Evolutionary conservation across 2,329 filamentous ascomycete genomes (phyloP).

Genomic region (Pseudocercospora eumusae): DNA sequence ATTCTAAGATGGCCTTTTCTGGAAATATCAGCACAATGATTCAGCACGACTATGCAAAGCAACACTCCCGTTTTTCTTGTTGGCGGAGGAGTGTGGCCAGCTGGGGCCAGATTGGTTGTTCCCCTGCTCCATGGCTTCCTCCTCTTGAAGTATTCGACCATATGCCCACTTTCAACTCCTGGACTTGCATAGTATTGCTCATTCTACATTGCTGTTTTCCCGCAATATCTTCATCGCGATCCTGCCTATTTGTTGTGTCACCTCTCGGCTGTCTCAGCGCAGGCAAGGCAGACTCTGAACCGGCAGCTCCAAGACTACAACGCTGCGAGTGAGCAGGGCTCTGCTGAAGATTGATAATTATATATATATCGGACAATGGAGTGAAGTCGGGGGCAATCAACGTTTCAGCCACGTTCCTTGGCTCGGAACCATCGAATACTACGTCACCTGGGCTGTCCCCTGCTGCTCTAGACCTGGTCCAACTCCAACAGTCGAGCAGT

Average conservation of each 20-base stretch:
- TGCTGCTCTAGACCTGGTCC: background rate
- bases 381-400: background rate
- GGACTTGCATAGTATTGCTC: background rate
- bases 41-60: background rate
- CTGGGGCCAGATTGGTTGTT: background rate
- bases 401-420: slow-evolving; percentile 3
- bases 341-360: too few relatives aligned
- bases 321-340: background rate
- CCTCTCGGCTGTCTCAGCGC: background rate
- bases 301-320: background rate
- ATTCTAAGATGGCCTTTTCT: background rate
- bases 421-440: background rate
- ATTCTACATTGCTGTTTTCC: background rate
- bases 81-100: background rate
- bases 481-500: too few relatives aligned
- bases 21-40: background rate
- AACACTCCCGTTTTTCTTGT: background rate
- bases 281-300: background rate
- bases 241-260: background rate
- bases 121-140: background rate
- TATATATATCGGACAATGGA: background rate
- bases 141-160: background rate
- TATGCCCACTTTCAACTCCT: background rate
- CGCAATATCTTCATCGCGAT: background rate
- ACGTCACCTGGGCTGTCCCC: slow-evolving; percentile 2